Evolutionary conservation across 306 rosid species (phyloP).

Genomic region (Amphicarpaea edgeworthii): DNA sequence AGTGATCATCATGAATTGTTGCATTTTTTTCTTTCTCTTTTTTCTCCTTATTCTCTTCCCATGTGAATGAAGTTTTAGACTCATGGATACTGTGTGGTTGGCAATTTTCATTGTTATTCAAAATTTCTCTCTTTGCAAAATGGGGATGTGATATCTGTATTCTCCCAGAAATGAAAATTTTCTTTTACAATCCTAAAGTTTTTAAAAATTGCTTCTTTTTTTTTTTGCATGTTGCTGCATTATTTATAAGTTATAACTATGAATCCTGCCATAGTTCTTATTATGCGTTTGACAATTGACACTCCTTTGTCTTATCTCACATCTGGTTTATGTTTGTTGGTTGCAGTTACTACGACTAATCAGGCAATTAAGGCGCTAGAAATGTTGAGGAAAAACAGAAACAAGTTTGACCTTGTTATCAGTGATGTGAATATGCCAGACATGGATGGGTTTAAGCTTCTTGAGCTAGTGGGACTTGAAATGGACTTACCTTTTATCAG

Average conservation of each 20-base stretch:
- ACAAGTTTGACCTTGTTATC: slow-evolving; percentile 77
- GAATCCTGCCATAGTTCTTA: not conserved
- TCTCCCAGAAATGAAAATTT: not conserved
- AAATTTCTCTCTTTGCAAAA: not conserved
- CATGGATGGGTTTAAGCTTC: slow-evolving; percentile 93
- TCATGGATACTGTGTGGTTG: not conserved
- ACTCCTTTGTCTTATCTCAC: slow-evolving; percentile 31
- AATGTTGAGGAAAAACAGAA: slow-evolving; percentile 72
- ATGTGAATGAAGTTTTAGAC: not conserved
- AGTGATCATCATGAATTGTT: not conserved
- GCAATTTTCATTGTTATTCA: not conserved
- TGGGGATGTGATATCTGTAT: not conserved
- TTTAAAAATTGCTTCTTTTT: not conserved
- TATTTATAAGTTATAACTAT: slow-evolving; percentile 1
- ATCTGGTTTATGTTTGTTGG: slow-evolving; percentile 31
- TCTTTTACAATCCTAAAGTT: slow-evolving; percentile 1
- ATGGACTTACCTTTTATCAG: slow-evolving; percentile 94
- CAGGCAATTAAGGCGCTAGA: slow-evolving; percentile 70
- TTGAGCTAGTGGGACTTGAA: slow-evolving; percentile 81
- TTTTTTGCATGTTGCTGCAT: not conserved
- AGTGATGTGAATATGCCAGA: slow-evolving; percentile 92
- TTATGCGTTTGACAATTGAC: not conserved
- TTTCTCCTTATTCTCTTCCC: not conserved
- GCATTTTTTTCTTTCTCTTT: not conserved
- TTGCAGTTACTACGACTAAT: slow-evolving; percentile 77